These are phyloP conservation scores for Ceratocystis lukuohia DNA, from an alignment of 2,329 filamentous ascomycete genomes.

Conservation along the genomic window DNA sequence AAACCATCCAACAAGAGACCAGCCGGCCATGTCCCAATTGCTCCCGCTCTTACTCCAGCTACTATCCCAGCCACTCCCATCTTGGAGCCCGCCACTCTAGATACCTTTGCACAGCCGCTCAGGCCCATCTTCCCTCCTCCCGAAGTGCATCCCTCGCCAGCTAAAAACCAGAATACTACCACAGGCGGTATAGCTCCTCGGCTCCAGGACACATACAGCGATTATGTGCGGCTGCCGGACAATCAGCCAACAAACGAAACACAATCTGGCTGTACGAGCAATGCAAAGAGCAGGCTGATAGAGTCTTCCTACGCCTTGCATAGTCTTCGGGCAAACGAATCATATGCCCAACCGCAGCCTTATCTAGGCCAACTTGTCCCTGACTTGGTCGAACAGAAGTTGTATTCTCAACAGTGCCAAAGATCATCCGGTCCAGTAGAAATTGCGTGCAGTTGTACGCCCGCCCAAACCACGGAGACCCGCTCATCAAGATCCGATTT, in stretches of 20 bases:
- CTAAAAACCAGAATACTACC: neutral
- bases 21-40: neutral
- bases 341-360: neutral
- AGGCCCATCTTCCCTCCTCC: neutral
- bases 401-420: neutral
- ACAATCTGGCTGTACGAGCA: neutral
- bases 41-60: neutral
- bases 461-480: too few relatives aligned
- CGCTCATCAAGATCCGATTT: too few relatives aligned
- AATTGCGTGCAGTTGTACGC: too few relatives aligned
- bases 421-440: too few relatives aligned
- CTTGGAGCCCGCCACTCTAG: neutral
- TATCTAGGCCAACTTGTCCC: neutral
- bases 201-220: neutral
- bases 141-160: neutral
- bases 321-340: neutral
- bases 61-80: neutral
- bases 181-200: neutral
- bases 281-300: neutral
- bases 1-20: neutral
- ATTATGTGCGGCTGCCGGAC: neutral
- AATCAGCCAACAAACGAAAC: neutral
- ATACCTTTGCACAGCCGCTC: neutral
- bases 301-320: neutral
- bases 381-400: neutral